Conservation (phyloP, 345 rosid genomes). For the Gossypium turneri region DNA sequence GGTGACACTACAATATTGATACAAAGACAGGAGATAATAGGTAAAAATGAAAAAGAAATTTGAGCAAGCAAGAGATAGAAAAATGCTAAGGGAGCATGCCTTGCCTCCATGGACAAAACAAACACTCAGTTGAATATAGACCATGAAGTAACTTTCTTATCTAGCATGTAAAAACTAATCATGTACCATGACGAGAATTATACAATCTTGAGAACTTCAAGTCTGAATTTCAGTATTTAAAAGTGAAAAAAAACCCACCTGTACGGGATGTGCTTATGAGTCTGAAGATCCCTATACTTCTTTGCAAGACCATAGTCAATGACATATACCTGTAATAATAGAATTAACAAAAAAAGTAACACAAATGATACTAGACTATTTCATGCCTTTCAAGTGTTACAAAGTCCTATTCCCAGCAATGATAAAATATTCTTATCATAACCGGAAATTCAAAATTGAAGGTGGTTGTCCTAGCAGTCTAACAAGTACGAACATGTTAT, state of each 20-base stretch:
- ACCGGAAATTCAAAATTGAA: not conserved
- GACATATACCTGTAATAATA: slow-evolving; percentile 50
- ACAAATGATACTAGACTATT: not conserved
- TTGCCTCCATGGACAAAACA: not conserved
- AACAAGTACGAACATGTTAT: not conserved
- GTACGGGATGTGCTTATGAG: slow-evolving; percentile 81
- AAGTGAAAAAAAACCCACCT: slow-evolving; percentile 34
- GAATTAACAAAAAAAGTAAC: not conserved
- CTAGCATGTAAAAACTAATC: not conserved
- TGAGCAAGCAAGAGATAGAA: not conserved
- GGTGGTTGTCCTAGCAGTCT: not conserved
- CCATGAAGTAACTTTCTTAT: not conserved
- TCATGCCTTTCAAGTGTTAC: not conserved
- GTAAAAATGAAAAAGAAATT: not conserved
- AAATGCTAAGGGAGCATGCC: not conserved
- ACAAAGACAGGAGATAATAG: not conserved
- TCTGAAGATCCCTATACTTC: slow-evolving; percentile 87
- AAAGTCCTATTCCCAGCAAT: not conserved
- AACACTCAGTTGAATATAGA: not conserved
- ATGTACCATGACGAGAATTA: not conserved
- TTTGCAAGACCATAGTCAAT: slow-evolving; percentile 89
- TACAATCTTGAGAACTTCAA: not conserved
- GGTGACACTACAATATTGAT: not conserved
- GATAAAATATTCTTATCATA: not conserved
- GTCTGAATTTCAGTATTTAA: not conserved